These are phyloP conservation scores for Melanomma pulvis-pyrius DNA, from an alignment of 495 filamentous ascomycete species.

Conservation along the genomic window DNA sequence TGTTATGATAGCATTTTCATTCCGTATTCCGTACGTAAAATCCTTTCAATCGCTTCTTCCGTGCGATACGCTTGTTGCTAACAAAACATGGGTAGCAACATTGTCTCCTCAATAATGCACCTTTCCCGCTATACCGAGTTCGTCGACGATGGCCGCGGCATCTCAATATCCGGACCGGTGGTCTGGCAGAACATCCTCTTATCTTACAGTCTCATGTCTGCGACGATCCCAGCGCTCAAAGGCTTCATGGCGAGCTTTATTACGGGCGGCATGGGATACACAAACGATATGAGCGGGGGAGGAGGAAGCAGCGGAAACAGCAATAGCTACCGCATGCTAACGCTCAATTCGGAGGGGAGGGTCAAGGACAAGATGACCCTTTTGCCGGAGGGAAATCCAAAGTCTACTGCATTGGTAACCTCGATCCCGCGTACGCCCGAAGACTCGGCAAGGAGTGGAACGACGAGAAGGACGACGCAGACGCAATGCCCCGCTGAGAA, in stretches of 20 bases:
- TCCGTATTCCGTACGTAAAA: background rate
- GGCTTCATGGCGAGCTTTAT: constrained; percentile 2
- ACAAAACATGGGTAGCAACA: background rate
- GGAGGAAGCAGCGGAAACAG: background rate
- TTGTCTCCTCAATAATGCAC: background rate
- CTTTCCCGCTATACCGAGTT: background rate
- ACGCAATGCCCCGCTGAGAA: no score
- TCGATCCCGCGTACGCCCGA: background rate
- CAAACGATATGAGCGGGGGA: background rate
- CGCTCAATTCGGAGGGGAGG: background rate
- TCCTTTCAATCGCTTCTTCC: background rate
- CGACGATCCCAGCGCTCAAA: background rate
- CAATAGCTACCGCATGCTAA: background rate
- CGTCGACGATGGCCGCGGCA: background rate
- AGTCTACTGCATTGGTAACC: background rate
- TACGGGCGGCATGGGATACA: background rate
- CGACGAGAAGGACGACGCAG: no score
- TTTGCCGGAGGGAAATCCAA: background rate
- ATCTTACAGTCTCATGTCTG: constrained; percentile 5
- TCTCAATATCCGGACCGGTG: background rate
- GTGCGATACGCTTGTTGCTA: background rate
- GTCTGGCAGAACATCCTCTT: background rate
- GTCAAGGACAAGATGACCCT: background rate
- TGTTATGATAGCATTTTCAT: background rate
- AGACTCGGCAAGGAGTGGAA: background rate